Evolutionary conservation across 2,329 filamentous ascomycete genomes (phyloP), one percentile per base, ranked within the genome.

Genomic region (Aspergillus flavus): DNA sequence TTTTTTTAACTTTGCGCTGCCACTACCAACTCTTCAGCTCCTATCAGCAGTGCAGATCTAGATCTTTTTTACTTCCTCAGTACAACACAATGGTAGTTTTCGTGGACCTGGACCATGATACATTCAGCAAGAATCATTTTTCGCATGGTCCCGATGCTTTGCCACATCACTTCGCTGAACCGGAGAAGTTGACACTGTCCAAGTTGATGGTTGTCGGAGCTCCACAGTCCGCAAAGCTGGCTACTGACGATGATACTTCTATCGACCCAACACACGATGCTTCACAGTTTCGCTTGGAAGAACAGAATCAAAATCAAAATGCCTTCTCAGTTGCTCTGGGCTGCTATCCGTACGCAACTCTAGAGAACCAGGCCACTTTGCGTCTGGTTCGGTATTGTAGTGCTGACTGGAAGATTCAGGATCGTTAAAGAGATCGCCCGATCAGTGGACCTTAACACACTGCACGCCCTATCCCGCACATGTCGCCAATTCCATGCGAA

Each of bases 401-500:
- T 60, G 64, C 67, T 71, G 61, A 69, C 65, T 58, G 65, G 26
- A 32, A 45, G 54, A 50, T 66, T 64, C 81, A 97, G 93, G 71
- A 87, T 97, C 74, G 88, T 91, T 70, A 87, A 88, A 67, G 86
- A 90, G 71, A 86, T 97, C 68, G 91, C 91, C 56, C 86, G 87
- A 36, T 86, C 87, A 69, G 87, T 97, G 75, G 94, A 98, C 76
- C 86, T 97, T 57, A 97, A 94, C 77, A 90, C 92, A 16, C 86
- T 97, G 71, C 90, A 96, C 77, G 89, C 90, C 67, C 87, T 98
- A 23, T 91, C 94, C 58, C 87, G 87, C 60, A 93, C 92, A 61
- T 96, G 93, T 76, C 91, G 90, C 58, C 89, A 91, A 73, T 87
- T 96, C 66, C 91, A 91, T 69, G 84, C 85, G 61, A 91, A 89